phyloP scores from a whole-genome alignment of 2,329 filamentous ascomycete species.

The Colletotrichum chrysophilum region DNA sequence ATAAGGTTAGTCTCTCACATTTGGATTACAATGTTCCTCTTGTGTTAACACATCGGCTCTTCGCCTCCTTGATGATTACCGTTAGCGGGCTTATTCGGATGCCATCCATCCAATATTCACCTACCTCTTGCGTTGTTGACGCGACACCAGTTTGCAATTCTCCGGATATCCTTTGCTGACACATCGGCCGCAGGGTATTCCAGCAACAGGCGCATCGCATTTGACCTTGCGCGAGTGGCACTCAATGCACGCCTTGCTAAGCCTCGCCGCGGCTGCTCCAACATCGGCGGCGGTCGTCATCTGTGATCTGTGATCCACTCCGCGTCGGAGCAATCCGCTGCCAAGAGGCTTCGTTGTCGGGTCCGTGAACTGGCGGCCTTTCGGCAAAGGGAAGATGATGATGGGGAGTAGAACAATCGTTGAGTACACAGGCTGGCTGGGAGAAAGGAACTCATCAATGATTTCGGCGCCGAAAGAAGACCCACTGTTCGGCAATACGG shows the following conservation, averaged over 20 bases:
- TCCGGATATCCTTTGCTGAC: not conserved
- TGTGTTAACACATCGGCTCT: not conserved
- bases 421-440: not conserved
- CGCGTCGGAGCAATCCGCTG: not conserved
- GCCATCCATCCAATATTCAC: not conserved
- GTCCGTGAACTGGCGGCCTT: not conserved
- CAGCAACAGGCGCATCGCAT: not conserved
- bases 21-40: not conserved
- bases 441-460: not conserved
- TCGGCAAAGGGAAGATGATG: not conserved
- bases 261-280: not conserved
- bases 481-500: not conserved
- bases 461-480: not conserved
- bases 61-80: not conserved
- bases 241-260: not conserved
- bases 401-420: not conserved
- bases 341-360: not conserved
- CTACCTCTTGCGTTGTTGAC: not conserved
- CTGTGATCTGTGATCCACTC: not conserved
- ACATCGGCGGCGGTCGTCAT: not conserved
- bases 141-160: not conserved
- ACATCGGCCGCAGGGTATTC: not conserved
- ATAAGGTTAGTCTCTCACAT: not conserved
- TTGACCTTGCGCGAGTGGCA: not conserved
- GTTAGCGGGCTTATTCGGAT: rapidly evolving